These are phyloP conservation scores for Apiospora marii DNA, from an alignment of 2,329 filamentous ascomycete genomes.

Conservation along the genomic window DNA sequence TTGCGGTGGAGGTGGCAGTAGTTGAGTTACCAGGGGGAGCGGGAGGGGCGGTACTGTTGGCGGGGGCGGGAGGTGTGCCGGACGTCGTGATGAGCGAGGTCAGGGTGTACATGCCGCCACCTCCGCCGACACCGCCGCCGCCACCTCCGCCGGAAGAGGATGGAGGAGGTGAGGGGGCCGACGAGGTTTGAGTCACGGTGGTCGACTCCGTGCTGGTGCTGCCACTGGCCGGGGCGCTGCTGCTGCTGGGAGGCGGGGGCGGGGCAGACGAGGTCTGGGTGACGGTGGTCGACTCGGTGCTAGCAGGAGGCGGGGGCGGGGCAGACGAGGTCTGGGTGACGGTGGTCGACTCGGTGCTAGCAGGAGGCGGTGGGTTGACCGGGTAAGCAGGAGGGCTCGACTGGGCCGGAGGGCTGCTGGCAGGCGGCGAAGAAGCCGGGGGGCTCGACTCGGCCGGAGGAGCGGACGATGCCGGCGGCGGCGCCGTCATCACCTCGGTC, in stretches of 20 bases:
- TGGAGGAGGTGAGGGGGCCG: background rate
- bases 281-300: background rate
- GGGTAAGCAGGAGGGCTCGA: background rate
- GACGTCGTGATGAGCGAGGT: constrained; percentile 7
- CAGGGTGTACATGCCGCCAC: background rate
- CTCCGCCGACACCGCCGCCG: background rate
- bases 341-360: background rate
- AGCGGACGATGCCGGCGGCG: background rate
- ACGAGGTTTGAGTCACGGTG: background rate
- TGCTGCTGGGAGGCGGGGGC: background rate
- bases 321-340: background rate
- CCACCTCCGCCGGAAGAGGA: background rate
- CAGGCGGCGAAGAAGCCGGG: background rate
- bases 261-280: background rate
- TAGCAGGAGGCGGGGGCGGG: background rate
- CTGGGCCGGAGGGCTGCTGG: background rate
- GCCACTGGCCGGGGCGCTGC: background rate
- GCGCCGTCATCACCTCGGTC: background rate
- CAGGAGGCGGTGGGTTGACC: background rate
- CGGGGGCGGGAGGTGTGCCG: background rate
- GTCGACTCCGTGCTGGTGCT: background rate
- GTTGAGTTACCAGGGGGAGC: background rate
- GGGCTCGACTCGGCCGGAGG: background rate
- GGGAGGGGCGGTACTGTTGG: background rate
- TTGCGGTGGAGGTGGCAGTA: background rate